A percentile compares a stretch with the other conserved stretches of the same genome.
These are phyloP conservation scores for Colletotrichum ledebouriae DNA, from an alignment of 2,329 filamentous ascomycete genomes.

Conservation along the genomic window DNA sequence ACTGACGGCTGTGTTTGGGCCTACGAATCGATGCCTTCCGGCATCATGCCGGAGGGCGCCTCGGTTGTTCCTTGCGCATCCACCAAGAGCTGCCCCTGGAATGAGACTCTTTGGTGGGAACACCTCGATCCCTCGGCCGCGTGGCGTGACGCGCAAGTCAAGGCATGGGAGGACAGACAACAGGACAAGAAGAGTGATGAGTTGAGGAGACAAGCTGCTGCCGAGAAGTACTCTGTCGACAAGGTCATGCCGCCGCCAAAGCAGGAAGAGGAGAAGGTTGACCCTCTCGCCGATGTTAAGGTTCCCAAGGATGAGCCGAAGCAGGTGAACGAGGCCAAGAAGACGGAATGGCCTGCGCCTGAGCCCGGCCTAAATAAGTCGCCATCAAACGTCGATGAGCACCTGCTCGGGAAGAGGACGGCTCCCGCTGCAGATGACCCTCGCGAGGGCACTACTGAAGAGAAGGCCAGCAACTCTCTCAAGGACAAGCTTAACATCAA, in stretches of 20 bases:
- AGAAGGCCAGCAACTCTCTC: slow-evolving; percentile 44
- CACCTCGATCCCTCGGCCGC: slow-evolving; percentile 61
- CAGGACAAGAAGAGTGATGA: slow-evolving; percentile 49
- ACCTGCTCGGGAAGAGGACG: slow-evolving; percentile 36
- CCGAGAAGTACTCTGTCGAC: slow-evolving; percentile 15
- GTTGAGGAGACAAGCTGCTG: slow-evolving; percentile 40
- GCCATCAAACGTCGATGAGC: slow-evolving; percentile 37
- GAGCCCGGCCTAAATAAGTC: slow-evolving; percentile 38
- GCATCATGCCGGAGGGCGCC: slow-evolving; percentile 75
- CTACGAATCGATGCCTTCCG: slow-evolving; percentile 70
- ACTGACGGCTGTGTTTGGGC: slow-evolving; percentile 79
- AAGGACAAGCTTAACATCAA: slow-evolving; percentile 47
- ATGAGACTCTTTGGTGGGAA: slow-evolving; percentile 64
- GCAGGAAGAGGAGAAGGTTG: slow-evolving; percentile 24
- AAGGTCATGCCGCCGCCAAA: slow-evolving; percentile 18
- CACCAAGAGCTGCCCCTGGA: slow-evolving; percentile 64
- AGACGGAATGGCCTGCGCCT: slow-evolving; percentile 37
- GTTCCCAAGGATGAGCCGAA: slow-evolving; percentile 38
- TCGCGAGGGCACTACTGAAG: slow-evolving; percentile 29
- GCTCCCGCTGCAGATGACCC: slow-evolving; percentile 42
- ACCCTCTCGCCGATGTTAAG: slow-evolving; percentile 30
- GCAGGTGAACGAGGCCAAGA: slow-evolving; percentile 35
- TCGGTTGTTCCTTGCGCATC: slow-evolving; percentile 63
- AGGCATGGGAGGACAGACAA: slow-evolving; percentile 60
- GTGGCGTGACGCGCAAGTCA: slow-evolving; percentile 59